Conservation (phyloP, 2,329 filamentous ascomycete species). For the Phaeosphaeriaceae sp. region DNA sequence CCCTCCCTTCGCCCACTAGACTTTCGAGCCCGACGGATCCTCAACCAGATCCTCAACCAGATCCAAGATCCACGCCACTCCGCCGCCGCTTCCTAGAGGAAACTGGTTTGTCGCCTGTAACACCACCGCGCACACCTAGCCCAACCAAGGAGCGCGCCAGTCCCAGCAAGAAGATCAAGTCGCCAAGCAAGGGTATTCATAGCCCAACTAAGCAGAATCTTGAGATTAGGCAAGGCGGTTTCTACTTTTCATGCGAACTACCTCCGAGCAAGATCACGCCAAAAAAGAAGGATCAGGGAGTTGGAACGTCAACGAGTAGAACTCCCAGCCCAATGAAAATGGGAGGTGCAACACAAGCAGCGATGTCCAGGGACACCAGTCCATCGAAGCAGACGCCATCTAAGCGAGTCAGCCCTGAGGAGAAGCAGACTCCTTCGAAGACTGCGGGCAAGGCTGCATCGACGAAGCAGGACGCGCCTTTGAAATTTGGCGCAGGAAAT, state of each 20-base stretch:
- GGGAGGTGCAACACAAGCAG: neutral
- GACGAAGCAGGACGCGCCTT: neutral
- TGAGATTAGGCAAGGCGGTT: slow-evolving; percentile 25
- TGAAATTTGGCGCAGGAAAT: too few species aligned
- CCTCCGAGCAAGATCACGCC: slow-evolving; percentile 20
- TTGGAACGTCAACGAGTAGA: slow-evolving; percentile 4
- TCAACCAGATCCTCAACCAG: slow-evolving; percentile 10
- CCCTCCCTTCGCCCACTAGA: slow-evolving; percentile 8
- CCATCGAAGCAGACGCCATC: slow-evolving; percentile 6
- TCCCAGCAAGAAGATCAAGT: slow-evolving; percentile 1
- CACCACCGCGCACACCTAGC: slow-evolving; percentile 21
- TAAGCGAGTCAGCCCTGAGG: slow-evolving; percentile 1
- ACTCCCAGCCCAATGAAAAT: slow-evolving; percentile 15
- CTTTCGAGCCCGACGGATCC: slow-evolving; percentile 3
- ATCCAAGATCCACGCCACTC: slow-evolving; percentile 16
- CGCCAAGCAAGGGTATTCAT: slow-evolving; percentile 1
- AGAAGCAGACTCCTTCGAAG: slow-evolving; percentile 1
- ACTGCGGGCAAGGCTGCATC: neutral
- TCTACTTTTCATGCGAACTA: slow-evolving; percentile 30
- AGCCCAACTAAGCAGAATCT: slow-evolving; percentile 15
- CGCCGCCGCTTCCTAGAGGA: slow-evolving; percentile 22
- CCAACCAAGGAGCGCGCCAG: slow-evolving; percentile 5
- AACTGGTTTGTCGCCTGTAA: slow-evolving; percentile 23
- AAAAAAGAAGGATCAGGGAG: slow-evolving; percentile 9
- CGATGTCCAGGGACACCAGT: slow-evolving; percentile 3